Percentiles rank a stretch among this genome's conserved stretches.
phyloP scores from a whole-genome alignment of 306 rosid species.

The Sechiopsis laciniata region DNA sequence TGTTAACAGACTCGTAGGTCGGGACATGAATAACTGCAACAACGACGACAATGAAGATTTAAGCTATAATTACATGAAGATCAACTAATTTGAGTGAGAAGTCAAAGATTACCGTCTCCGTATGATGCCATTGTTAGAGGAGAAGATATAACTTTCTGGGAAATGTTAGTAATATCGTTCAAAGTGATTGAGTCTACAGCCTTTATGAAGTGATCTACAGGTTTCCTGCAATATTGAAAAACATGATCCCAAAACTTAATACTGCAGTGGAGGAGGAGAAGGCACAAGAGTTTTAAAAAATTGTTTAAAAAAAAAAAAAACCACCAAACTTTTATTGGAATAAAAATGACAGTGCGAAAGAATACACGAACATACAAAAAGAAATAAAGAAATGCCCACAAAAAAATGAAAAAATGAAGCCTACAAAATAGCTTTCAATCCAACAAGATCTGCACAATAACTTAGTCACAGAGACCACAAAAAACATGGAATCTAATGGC shows the following conservation, averaged over 20 bases:
- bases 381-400: no score
- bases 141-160: conserved; percentile 70
- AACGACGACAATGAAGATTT: background rate
- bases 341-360: no score
- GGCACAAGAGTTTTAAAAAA: background rate
- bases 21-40: conserved; percentile 74
- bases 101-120: conserved; percentile 62
- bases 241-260: background rate
- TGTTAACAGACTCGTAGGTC: conserved; percentile 62
- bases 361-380: no score
- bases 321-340: no score
- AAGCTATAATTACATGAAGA: background rate
- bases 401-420: no score
- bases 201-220: conserved; percentile 75
- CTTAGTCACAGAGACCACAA: no score
- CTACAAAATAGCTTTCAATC: no score
- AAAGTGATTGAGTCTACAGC: conserved; percentile 70
- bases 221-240: conserved; percentile 55
- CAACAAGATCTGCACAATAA: no score
- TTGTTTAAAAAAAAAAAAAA: background rate
- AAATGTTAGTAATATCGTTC: conserved; percentile 53
- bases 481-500: no score
- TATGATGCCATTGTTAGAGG: conserved; percentile 94
- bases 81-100: background rate
- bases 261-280: background rate